Conservation (phyloP, 1,284 basidiomycete genomes). For the Ustilago shanxiensis region DNA sequence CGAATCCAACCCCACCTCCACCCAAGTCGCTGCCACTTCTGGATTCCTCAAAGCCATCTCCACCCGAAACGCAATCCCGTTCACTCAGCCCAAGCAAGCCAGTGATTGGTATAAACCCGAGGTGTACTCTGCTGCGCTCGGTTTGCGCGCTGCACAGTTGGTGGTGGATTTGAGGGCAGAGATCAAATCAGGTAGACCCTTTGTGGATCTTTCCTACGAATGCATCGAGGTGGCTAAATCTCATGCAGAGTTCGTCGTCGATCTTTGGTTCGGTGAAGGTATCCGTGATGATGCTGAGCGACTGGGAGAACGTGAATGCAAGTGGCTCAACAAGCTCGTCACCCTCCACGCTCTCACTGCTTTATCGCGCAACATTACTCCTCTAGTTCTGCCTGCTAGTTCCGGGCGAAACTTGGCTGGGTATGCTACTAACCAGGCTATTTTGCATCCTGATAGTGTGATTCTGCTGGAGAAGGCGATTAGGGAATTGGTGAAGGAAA, state of each 20-base stretch:
- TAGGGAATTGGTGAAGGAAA: conserved; percentile 73
- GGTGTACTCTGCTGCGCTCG: conserved; percentile 56
- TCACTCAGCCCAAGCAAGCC: conserved; percentile 43
- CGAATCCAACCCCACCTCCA: conserved; percentile 32
- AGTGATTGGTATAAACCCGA: conserved; percentile 57
- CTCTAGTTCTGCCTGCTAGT: conserved; percentile 75
- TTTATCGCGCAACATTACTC: conserved; percentile 59
- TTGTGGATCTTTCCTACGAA: conserved; percentile 59
- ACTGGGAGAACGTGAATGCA: conserved; percentile 39
- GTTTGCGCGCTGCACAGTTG: conserved; percentile 56
- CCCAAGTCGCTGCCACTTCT: conserved; percentile 53
- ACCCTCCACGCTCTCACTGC: conserved; percentile 55
- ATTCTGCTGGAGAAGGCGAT: conserved; percentile 75
- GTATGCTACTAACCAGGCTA: conserved; percentile 75
- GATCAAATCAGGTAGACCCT: conserved; percentile 48
- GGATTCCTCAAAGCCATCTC: conserved; percentile 56
- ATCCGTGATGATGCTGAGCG: conserved; percentile 45
- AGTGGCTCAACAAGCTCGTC: conserved; percentile 60
- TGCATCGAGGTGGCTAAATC: conserved; percentile 63
- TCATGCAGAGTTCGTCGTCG: conserved; percentile 63
- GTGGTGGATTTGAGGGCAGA: conserved; percentile 62
- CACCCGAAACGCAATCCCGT: conserved; percentile 41
- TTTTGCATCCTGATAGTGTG: conserved; percentile 72
- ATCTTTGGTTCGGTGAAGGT: conserved; percentile 64
- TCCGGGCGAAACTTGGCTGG: conserved; percentile 75